Evolutionary conservation across 73 alveolate genomes (phyloP), one percentile per base, ranked within the genome.

Genomic region (Blepharisma stoltei): DNA sequence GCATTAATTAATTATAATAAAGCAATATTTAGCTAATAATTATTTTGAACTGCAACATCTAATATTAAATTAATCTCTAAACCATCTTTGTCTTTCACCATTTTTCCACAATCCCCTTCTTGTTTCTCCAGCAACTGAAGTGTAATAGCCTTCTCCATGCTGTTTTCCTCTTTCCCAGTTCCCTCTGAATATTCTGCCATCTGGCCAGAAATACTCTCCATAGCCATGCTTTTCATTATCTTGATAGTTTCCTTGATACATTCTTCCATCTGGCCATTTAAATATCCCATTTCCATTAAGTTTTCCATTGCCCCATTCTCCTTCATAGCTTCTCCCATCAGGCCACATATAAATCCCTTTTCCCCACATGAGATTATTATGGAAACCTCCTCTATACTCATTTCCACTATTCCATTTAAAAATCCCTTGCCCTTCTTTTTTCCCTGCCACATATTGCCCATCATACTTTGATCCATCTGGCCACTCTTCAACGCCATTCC

Each of bases 251-350:
- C 94, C 94, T 60, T 87, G 86, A 66, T 83, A 90, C 54, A 47
- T 82, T 77, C 87, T 90, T 43, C 91, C 94, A 80, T 92, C 98
- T 45, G 92, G 87, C 95, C 96, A 90, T 38, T 68, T 69, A 78
- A 89, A 86, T 23, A 81, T 77, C 0, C 98, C 98, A 46, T 90
- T 73, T 14, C 98, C 98, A 87, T 92, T 78, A 91, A 92, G 87
- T 46, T 87, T 84, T 49, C 86, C 86, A 67, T 85, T 77, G 0
- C 27, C 76, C 89, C 89, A 87, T 41, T 82, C 55, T 46, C 97
- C 97, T 49, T 65, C 84, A 71, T 90, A 90, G 49, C 67, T 41
- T 43, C 94, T 82, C 9, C 97, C 97, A 87, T 90, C 94, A 47
- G 84, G 85, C 94, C 94, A 90, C 50, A 80, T 87, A 85, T 77